These are phyloP conservation scores for Auricularia auricula-judae DNA, from an alignment of 768 basidiomycete species.

Conservation along the genomic window DNA sequence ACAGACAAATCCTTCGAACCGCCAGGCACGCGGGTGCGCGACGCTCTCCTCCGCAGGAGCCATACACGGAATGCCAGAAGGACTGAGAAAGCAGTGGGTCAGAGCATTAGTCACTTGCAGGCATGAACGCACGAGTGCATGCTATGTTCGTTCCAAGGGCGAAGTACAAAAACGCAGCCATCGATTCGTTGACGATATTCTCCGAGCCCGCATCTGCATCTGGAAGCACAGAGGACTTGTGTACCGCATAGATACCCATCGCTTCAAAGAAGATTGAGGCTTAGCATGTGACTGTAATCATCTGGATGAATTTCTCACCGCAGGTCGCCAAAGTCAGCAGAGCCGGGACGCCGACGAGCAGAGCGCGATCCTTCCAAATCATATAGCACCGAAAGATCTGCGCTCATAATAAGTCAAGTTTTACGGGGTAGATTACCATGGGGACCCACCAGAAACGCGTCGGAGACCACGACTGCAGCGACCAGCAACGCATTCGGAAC, in stretches of 20 bases:
- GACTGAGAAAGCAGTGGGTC: neutral
- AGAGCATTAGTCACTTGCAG: neutral
- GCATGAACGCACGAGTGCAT: neutral
- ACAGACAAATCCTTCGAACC: neutral
- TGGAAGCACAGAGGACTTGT: neutral
- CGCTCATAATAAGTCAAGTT: neutral
- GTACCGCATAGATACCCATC: neutral
- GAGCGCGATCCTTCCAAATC: neutral
- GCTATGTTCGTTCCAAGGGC: neutral
- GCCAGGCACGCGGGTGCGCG: neutral
- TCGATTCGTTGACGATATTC: neutral
- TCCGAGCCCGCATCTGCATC: neutral
- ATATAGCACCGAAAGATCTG: neutral
- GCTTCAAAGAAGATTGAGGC: neutral
- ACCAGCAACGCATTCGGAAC: neutral
- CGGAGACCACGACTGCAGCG: neutral
- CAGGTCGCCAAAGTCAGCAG: neutral
- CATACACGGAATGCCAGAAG: neutral
- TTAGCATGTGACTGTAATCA: neutral
- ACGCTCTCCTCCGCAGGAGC: neutral
- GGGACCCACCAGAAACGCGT: neutral
- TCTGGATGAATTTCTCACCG: neutral
- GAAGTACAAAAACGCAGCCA: neutral
- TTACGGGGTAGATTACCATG: no score
- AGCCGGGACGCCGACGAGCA: neutral